These are phyloP conservation scores for Vitis cinerea DNA, from an alignment of 164 flowering plant genomes.

Conservation along the genomic window DNA sequence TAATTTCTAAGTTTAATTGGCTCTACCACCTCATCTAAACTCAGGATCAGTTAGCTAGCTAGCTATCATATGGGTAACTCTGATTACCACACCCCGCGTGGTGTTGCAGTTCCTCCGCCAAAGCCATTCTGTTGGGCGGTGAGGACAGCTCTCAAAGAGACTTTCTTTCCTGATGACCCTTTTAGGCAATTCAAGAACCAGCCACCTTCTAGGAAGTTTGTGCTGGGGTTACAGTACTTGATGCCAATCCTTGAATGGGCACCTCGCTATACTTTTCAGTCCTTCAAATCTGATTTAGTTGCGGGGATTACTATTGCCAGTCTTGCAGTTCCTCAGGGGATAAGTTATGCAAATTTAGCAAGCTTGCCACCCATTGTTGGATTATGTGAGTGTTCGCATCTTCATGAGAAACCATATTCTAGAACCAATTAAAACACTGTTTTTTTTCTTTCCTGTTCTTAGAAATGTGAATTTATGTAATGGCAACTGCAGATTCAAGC, in stretches of 20 bases:
- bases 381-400: slow-evolving; percentile 43
- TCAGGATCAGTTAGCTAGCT: no score
- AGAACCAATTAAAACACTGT: no score
- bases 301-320: slow-evolving; percentile 87
- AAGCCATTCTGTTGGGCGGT: slow-evolving; percentile 45
- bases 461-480: neutral
- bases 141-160: slow-evolving; percentile 43
- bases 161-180: slow-evolving; percentile 79
- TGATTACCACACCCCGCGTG: slow-evolving; percentile 22
- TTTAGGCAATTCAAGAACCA: slow-evolving; percentile 54
- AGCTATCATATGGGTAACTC: slow-evolving; percentile 24
- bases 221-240: slow-evolving; percentile 51
- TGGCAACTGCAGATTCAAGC: slow-evolving; percentile 52
- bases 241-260: slow-evolving; percentile 74
- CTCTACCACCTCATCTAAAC: neutral
- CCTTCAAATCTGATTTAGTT: slow-evolving; percentile 56
- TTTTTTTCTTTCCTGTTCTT: no score
- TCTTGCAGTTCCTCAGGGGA: slow-evolving; percentile 79
- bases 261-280: slow-evolving; percentile 50
- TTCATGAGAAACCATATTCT: no score
- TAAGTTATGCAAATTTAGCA: slow-evolving; percentile 72
- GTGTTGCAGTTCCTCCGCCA: slow-evolving; percentile 48
- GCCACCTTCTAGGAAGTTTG: slow-evolving; percentile 18
- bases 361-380: slow-evolving; percentile 67
- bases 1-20: neutral